These are phyloP conservation scores for Alternaria novae-zelandiae DNA, from an alignment of 2,329 filamentous ascomycete species.

Conservation along the genomic window DNA sequence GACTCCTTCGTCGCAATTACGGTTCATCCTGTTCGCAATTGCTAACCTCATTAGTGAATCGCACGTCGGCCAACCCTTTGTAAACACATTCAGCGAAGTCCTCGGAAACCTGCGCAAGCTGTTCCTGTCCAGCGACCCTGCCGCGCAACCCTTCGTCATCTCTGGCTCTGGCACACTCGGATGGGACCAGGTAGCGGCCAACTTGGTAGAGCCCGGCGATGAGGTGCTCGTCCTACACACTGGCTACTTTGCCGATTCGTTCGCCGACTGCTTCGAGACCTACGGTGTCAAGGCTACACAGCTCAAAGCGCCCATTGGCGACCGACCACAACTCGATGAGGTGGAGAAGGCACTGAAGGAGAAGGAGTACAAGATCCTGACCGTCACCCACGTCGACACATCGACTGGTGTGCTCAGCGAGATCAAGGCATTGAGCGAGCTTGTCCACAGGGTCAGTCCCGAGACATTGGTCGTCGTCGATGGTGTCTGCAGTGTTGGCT, in stretches of 20 bases:
- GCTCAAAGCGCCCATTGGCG: constrained; percentile 86
- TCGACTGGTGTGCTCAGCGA: constrained; percentile 95
- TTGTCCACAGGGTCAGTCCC: constrained; percentile 85
- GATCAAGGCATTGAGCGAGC: constrained; percentile 79
- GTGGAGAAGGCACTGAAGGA: constrained; percentile 87
- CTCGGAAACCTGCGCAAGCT: constrained; percentile 87
- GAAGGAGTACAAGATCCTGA: constrained; percentile 93
- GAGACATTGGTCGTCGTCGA: constrained; percentile 92
- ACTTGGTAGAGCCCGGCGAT: constrained; percentile 87
- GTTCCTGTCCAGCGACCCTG: constrained; percentile 84
- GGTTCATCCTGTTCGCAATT: not conserved
- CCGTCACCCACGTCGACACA: constrained; percentile 96
- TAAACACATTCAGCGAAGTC: constrained; percentile 88
- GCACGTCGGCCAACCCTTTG: constrained; percentile 88
- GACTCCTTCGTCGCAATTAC: not conserved
- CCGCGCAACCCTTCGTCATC: constrained; percentile 89
- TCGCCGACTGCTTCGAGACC: constrained; percentile 87
- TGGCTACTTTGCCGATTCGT: constrained; percentile 96
- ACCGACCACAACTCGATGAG: constrained; percentile 82
- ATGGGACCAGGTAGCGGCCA: constrained; percentile 96
- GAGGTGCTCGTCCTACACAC: constrained; percentile 92
- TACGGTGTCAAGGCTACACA: constrained; percentile 92
- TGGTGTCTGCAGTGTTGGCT: constrained; percentile 95
- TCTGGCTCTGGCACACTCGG: constrained; percentile 94
- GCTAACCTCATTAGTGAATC: constrained; percentile 70